Conservation (phyloP, 164 flowering plant species). For the Chloranthus sessilifolius region DNA sequence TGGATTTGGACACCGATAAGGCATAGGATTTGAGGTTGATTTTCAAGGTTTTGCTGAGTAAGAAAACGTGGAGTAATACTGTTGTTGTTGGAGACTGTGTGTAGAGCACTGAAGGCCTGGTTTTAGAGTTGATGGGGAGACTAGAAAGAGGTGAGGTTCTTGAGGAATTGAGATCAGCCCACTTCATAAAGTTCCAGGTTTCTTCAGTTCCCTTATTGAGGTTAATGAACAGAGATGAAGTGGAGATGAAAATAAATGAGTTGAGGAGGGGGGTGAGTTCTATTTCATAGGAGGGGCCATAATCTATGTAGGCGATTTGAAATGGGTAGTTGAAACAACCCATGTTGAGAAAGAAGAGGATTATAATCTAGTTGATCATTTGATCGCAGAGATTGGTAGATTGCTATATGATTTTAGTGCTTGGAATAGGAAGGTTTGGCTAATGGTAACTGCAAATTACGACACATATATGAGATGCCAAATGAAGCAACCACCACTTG, state of each 20-base stretch:
- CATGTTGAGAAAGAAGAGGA: constrained; percentile 8
- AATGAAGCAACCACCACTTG: constrained; percentile 69
- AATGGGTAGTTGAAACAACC: constrained; percentile 53
- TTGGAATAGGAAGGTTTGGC: constrained; percentile 49
- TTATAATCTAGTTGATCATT: constrained; percentile 55
- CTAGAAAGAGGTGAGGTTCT: constrained; percentile 69
- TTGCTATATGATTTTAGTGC: constrained; percentile 34
- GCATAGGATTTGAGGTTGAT: constrained; percentile 55
- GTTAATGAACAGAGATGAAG: constrained; percentile 73
- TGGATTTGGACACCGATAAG: constrained; percentile 18
- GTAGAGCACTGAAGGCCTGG: constrained; percentile 39
- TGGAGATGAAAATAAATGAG: constrained; percentile 45
- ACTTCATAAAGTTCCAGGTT: constrained; percentile 51
- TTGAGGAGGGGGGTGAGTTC: constrained; percentile 55
- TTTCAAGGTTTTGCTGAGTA: constrained; percentile 51
- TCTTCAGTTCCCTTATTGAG: constrained; percentile 45
- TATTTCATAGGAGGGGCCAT: constrained; percentile 49
- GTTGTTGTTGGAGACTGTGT: constrained; percentile 61
- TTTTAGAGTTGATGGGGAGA: constrained; percentile 51
- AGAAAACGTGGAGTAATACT: constrained; percentile 52
- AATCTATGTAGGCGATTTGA: constrained; percentile 67
- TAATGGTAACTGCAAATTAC: constrained; percentile 60
- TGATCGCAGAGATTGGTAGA: constrained; percentile 55
- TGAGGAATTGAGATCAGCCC: constrained; percentile 46
- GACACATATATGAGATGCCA: constrained; percentile 74